Evolutionary conservation across 2,329 filamentous ascomycete genomes (phyloP), one percentile per base, ranked within the genome.

Genomic region (Colletotrichum euphorbiae): DNA sequence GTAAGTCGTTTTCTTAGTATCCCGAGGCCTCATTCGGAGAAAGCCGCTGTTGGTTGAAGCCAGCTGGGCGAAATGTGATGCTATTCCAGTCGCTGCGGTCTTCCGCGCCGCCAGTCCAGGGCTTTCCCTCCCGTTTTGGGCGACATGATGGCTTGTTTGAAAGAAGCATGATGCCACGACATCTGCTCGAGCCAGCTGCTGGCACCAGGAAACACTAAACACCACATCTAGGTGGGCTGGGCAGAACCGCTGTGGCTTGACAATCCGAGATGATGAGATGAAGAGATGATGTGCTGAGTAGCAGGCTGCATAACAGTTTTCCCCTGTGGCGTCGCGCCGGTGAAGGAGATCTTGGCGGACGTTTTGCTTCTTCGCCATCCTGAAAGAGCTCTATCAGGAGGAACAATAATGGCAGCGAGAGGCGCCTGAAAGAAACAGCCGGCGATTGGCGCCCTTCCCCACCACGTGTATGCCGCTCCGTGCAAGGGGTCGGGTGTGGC

Each of bases 311-410:
- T 31, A 3, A 42, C 52, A 45, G 28, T 7, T 57, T 31, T 33
- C 59, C 43, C 59, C 43, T 63, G 62, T 64, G 60, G 60, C 65
- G 52, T 56, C 24, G 52, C 65, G 65, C 60, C 52, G 48, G 52
- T 56, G 59, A 57, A 62, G 24, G 51, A 42, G 36, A 19, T 45
- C 28, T 62, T 45, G 51, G 58, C 51, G 15, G 15, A 50, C 51
- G 36, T 50, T 63, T 57, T 62, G 43, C 54, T 67, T 54, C 33
- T 62, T 57, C 17, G 46, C 24, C 38, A 31, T 50, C 43, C 57
- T 67, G 33, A 43, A 51, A 15, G 60, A 45, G 60, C 52, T 45
- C n/a, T n/a, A n/a, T 57, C 21, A 33, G 38, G 48, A 54, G 24
- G 38, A 15, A 64, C 52, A 45, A 46, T 54, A n/a, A 59, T 38